Evolutionary conservation across 2,329 filamentous ascomycete genomes (phyloP).

Genomic region (Boeremia lycopersici): DNA sequence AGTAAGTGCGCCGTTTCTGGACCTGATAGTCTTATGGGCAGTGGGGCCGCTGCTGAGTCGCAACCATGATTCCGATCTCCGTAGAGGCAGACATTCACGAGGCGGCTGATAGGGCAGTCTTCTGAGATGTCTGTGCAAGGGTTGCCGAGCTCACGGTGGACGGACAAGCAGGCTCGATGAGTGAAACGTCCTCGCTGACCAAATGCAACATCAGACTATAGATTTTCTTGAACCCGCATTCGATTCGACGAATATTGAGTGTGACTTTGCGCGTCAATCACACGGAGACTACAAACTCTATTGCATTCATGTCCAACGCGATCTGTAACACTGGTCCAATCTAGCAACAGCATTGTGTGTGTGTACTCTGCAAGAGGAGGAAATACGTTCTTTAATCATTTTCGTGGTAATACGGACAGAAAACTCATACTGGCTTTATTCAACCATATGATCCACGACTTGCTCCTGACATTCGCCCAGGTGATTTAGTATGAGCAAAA

Average conservation of each 20-base stretch:
- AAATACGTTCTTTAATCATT: background rate
- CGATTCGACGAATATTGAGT: background rate
- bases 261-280: background rate
- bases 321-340: background rate
- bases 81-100: background rate
- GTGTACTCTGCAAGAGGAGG: background rate
- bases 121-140: background rate
- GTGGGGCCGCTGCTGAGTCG: too few relatives aligned
- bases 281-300: background rate
- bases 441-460: background rate
- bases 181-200: background rate
- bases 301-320: background rate
- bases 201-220: background rate
- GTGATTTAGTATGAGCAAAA: background rate
- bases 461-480: background rate
- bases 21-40: background rate
- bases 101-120: background rate
- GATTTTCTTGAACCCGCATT: background rate
- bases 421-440: background rate
- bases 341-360: background rate
- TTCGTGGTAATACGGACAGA: background rate
- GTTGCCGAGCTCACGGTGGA: background rate
- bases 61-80: background rate
- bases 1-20: constrained; percentile 31
- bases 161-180: background rate